Base-by-base conservation (phyloP, 2,329 filamentous ascomycete species). In the Neopestalotiopsis rosae region DNA sequence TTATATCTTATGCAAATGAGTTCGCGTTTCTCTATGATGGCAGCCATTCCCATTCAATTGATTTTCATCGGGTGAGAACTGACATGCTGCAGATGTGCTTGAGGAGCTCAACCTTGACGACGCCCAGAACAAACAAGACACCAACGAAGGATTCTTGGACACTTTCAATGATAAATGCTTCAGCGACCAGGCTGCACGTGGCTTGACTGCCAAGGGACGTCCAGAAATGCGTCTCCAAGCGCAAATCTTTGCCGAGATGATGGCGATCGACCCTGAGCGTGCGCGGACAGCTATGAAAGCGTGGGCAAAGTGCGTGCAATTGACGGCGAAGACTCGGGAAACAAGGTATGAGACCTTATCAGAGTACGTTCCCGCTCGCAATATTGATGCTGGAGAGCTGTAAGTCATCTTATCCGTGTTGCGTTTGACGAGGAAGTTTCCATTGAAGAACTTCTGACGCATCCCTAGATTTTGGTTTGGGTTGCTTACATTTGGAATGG, bases 11-110 rank as follows among this genome's bases (percentile, higher is more conserved):
- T 69, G 79, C 78, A 1, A 79, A 80, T 56, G 82, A 84, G 69
- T 82, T 80, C 70, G 80, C 77, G 1, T 82, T 83, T 67, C 72
- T 83, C 7, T 76, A 82, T 70, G 81, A 83, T 69, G 75, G 73
- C 70, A 52, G 24, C 24, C 4, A 24, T 2, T 0, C 24, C 24
- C 24, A 24, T 24, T 24, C 34, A 3, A 10, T 6, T 38, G 4
- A 24, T 2, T 24, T 24, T 3, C 24, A 24, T 24, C 3, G 34
- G 6, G 10, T 38, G 4, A 6, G 4, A 38, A 38, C 10, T 38
- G 10, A 38, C 10, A 1, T 38, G 34, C 24, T 28, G 3, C 24
- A 28, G 24, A 28, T 1, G 24, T 28, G 4, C 24, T 28, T 28
- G 24, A 28, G 24, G 24, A 28, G 24, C 24, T 28, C 24, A 28